phyloP scores from a whole-genome alignment of 2,329 filamentous ascomycete genomes.

The Claviceps lovelessii region DNA sequence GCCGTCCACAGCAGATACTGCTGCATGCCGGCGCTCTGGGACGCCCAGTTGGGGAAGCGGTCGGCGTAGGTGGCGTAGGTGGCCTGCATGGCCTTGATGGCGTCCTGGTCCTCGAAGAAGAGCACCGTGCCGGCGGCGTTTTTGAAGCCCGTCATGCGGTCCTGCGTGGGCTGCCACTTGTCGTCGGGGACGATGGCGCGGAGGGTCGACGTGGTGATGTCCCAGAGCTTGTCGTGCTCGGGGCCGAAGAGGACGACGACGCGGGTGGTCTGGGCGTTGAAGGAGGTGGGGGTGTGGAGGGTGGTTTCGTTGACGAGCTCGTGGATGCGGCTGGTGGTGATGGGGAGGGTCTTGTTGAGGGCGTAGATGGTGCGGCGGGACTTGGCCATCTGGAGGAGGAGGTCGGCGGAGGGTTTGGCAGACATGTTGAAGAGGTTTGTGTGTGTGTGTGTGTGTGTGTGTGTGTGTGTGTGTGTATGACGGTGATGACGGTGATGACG shows the following conservation, averaged over 20 bases:
- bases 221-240: conserved; percentile 83
- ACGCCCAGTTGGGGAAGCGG: conserved; percentile 63
- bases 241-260: conserved; percentile 63
- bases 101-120: conserved; percentile 69
- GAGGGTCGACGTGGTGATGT: conserved; percentile 43
- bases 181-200: conserved; percentile 48
- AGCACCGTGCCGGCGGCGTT: conserved; percentile 67
- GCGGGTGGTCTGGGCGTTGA: conserved; percentile 80
- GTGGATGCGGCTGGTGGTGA: conserved; percentile 38
- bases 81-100: conserved; percentile 50
- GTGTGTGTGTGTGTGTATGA: not conserved
- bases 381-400: conserved; percentile 51
- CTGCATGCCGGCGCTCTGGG: conserved; percentile 63
- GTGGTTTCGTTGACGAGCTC: conserved; percentile 52
- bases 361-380: conserved; percentile 55
- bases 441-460: not conserved
- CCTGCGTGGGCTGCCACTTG: conserved; percentile 38
- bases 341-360: conserved; percentile 47
- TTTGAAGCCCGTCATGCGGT: conserved; percentile 43
- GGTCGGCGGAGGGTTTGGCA: conserved; percentile 30
- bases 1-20: conserved; percentile 71
- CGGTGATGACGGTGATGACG: too few species aligned
- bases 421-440: conserved; percentile 15
- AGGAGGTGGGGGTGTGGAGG: conserved; percentile 59
- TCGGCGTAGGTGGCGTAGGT: conserved; percentile 63